phyloP scores from a whole-genome alignment of 2,329 filamentous ascomycete species.

The Sporothrix mexicana region DNA sequence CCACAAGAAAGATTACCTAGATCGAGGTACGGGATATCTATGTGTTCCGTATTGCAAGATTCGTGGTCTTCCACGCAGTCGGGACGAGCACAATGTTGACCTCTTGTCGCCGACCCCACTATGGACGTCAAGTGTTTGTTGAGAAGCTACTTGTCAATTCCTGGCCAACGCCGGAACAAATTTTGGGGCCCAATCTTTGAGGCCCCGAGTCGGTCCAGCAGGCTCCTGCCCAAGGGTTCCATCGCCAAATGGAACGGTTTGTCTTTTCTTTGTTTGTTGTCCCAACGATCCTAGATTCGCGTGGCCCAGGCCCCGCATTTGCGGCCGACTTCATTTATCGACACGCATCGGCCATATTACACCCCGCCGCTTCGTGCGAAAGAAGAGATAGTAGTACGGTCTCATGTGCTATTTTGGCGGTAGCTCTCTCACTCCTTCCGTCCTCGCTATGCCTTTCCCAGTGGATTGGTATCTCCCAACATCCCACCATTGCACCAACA shows the following conservation, averaged over 20 bases:
- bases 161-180: not conserved
- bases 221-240: not conserved
- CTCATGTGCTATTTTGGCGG: not conserved
- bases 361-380: constrained; percentile 24
- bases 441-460: not conserved
- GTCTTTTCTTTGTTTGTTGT: not conserved
- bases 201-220: not conserved
- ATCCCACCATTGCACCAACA: not conserved
- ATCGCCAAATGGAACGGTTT: constrained; percentile 4
- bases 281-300: not conserved
- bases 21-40: constrained; percentile 9
- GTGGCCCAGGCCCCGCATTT: not conserved
- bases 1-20: constrained; percentile 19
- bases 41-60: constrained; percentile 23
- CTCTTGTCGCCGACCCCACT: not conserved
- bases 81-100: not conserved
- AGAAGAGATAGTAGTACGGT: not conserved
- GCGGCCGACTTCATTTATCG: constrained; percentile 12
- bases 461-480: not conserved
- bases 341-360: not conserved
- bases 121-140: not conserved
- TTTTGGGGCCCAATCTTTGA: not conserved
- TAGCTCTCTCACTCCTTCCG: not conserved
- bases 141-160: not conserved
- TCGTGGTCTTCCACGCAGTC: not conserved